Evolutionary conservation across 441 rosid species (phyloP).

Genomic region (Euphorbia schlechtendalii): DNA sequence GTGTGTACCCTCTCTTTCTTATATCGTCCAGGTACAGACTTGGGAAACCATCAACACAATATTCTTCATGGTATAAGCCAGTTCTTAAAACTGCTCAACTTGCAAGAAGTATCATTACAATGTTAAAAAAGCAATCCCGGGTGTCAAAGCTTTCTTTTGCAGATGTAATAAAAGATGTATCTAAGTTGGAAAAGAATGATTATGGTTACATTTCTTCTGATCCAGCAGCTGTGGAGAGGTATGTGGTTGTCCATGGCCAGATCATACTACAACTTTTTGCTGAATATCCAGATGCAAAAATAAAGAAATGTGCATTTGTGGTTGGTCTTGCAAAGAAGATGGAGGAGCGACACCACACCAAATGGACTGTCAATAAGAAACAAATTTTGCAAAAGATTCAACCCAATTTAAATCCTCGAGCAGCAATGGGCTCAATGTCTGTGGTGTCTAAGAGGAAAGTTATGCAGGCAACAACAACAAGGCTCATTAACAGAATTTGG

Average conservation of each 20-base stretch:
- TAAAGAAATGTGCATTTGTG: constrained; percentile 61
- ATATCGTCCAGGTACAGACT: too few relatives aligned
- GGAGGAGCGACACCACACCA: constrained; percentile 72
- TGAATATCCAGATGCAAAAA: constrained; percentile 38
- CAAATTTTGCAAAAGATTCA: constrained; percentile 34
- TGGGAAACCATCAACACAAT: constrained; percentile 60
- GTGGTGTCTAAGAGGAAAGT: constrained; percentile 49
- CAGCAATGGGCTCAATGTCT: constrained; percentile 47
- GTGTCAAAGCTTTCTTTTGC: constrained; percentile 52
- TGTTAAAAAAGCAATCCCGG: constrained; percentile 54
- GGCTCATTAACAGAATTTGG: constrained; percentile 75
- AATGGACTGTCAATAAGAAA: constrained; percentile 61
- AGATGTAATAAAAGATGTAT: constrained; percentile 46
- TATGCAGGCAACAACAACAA: constrained; percentile 83
- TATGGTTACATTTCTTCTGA: constrained; percentile 56
- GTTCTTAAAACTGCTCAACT: constrained; percentile 59
- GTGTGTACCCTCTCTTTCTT: too few relatives aligned
- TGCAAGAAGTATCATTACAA: constrained; percentile 50
- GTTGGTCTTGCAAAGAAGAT: constrained; percentile 48
- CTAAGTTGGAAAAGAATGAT: constrained; percentile 40
- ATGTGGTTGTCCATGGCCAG: constrained; percentile 79
- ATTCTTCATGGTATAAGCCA: constrained; percentile 64
- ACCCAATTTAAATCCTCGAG: constrained; percentile 62
- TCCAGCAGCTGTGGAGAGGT: constrained; percentile 49
- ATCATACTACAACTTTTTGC: constrained; percentile 66